These are phyloP conservation scores for Fusarium brachygibbosum DNA, from an alignment of 2,329 filamentous ascomycete species.

Conservation along the genomic window DNA sequence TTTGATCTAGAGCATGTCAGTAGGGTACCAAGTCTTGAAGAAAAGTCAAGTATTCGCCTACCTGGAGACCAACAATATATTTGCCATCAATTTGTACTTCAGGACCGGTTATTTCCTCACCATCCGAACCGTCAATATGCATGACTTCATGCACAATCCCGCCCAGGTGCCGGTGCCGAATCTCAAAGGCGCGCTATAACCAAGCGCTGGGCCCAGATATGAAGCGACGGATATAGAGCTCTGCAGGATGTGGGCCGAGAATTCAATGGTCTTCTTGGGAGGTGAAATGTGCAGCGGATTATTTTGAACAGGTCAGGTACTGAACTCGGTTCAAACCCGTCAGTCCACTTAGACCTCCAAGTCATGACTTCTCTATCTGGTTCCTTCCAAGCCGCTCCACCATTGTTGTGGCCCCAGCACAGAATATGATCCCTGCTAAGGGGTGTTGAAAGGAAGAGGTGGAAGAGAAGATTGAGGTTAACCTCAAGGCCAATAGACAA, in stretches of 20 bases:
- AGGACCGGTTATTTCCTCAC: neutral
- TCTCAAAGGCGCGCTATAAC: no score
- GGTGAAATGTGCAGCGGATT: slow-evolving; percentile 20
- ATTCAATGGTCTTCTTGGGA: slow-evolving; percentile 4
- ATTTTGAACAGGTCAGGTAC: neutral
- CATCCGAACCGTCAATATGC: neutral
- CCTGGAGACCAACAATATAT: neutral
- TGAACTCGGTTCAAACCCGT: no score
- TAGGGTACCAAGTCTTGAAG: neutral
- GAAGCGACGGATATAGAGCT: neutral
- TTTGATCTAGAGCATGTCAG: neutral
- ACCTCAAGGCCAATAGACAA: neutral
- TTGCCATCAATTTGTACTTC: neutral
- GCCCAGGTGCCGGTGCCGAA: no score
- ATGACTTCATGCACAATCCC: no score
- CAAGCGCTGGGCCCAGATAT: no score
- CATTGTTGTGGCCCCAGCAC: slow-evolving; percentile 39
- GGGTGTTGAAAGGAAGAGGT: slow-evolving; percentile 22
- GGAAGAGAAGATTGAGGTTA: slow-evolving; percentile 16
- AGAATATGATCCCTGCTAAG: neutral
- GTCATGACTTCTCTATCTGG: no score
- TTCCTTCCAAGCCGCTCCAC: neutral
- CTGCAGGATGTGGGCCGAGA: slow-evolving; percentile 28
- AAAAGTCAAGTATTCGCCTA: neutral
- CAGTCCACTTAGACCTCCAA: neutral